Percentiles rank a stretch among this genome's conserved stretches.
Conservation (phyloP, 345 rosid genomes). For the Eutrema heterophyllum region DNA sequence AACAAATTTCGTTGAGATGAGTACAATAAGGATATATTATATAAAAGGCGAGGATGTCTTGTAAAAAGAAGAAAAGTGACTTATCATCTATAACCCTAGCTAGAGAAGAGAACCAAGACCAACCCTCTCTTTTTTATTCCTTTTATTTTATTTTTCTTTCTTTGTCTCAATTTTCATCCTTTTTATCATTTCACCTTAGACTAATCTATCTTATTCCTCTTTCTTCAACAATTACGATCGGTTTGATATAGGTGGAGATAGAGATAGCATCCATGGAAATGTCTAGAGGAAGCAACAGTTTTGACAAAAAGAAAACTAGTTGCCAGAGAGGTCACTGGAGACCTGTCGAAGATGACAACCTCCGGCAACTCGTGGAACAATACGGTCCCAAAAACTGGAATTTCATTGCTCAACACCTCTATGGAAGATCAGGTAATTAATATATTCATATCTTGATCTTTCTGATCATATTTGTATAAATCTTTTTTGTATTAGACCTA, state of each 20-base stretch:
- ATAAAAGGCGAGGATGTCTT: constrained; percentile 22
- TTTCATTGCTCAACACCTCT: constrained; percentile 52
- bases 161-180: constrained; percentile 9
- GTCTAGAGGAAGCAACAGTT: constrained; percentile 32
- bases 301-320: constrained; percentile 32
- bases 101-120: constrained; percentile 25
- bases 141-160: background rate
- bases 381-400: constrained; percentile 66
- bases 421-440: constrained; percentile 56
- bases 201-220: constrained; percentile 18
- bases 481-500: background rate
- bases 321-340: constrained; percentile 69
- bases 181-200: constrained; percentile 32
- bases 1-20: background rate
- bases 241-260: constrained; percentile 18
- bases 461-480: background rate
- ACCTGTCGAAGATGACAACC: constrained; percentile 54
- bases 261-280: constrained; percentile 36
- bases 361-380: constrained; percentile 47
- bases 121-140: constrained; percentile 30
- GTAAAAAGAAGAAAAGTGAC: constrained; percentile 40
- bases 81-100: constrained; percentile 41
- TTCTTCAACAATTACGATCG: constrained; percentile 20
- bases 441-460: background rate
- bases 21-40: background rate